Conservation (phyloP, 2,329 filamentous ascomycete genomes). For the Bipolaris cookei region DNA sequence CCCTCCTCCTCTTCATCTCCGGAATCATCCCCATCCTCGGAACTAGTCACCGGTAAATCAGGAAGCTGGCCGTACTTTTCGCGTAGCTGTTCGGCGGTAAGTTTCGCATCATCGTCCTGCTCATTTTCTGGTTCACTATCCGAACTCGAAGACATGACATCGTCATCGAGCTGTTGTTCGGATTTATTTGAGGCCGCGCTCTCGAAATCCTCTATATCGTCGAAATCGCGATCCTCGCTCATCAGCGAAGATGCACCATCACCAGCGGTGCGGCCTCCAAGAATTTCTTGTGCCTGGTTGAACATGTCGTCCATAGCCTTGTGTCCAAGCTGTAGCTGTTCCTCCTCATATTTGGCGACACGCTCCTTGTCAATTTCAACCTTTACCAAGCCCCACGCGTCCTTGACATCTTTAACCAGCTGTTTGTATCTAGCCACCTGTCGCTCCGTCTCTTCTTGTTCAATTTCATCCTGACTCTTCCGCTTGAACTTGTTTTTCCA, state of each 20-base stretch:
- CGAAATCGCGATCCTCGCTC: conserved; percentile 49
- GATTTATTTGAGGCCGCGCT: conserved; percentile 42
- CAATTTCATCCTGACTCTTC: conserved; percentile 71
- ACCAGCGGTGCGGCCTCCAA: conserved; percentile 38
- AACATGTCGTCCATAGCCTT: conserved; percentile 76
- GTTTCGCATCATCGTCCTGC: conserved; percentile 65
- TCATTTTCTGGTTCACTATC: conserved; percentile 50
- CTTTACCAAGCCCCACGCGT: conserved; percentile 65
- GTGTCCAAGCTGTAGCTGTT: conserved; percentile 62
- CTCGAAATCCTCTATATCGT: conserved; percentile 55
- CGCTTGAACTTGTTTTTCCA: conserved; percentile 70
- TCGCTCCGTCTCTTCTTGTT: conserved; percentile 74
- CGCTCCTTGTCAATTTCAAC: conserved; percentile 64
- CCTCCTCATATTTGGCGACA: conserved; percentile 64
- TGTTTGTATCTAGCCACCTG: conserved; percentile 73
- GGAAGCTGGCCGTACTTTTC: conserved; percentile 73
- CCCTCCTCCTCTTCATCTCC: conserved; percentile 42
- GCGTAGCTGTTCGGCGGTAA: conserved; percentile 72
- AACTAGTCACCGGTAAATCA: conserved; percentile 48
- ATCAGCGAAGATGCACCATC: conserved; percentile 49
- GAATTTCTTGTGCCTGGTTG: conserved; percentile 66
- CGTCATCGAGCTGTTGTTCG: conserved; percentile 52
- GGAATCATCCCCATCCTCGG: conserved; percentile 29
- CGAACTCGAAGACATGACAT: conserved; percentile 45
- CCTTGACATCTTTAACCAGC: conserved; percentile 69